A percentile compares a stretch with the other conserved stretches of the same genome.
Conservation (phyloP, 2,329 filamentous ascomycete genomes). For the Pseudogymnoascus sp. region DNA sequence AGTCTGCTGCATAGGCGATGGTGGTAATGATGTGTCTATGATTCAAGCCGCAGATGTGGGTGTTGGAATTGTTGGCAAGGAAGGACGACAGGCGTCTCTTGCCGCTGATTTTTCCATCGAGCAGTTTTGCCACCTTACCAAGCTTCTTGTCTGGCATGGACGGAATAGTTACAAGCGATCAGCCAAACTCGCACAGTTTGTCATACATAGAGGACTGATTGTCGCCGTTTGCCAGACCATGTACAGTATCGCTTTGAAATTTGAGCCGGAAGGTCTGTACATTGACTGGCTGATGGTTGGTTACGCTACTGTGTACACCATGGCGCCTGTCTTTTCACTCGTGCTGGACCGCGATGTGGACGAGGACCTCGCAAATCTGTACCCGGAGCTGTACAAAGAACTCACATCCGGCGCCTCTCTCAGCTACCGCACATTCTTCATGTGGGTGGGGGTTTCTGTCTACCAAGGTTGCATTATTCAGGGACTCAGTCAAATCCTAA, state of each 20-base stretch:
- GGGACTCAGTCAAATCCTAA: slow-evolving; percentile 82
- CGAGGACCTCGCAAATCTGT: slow-evolving; percentile 85
- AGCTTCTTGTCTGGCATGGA: slow-evolving; percentile 97
- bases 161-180: slow-evolving; percentile 94
- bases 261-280: slow-evolving; percentile 91
- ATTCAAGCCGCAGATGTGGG: slow-evolving; percentile 97
- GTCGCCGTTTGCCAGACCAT: slow-evolving; percentile 95
- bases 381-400: slow-evolving; percentile 96
- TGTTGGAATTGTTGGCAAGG: slow-evolving; percentile 96
- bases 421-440: slow-evolving; percentile 89
- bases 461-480: slow-evolving; percentile 96
- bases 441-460: slow-evolving; percentile 90
- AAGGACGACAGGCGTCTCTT: slow-evolving; percentile 87
- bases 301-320: slow-evolving; percentile 94
- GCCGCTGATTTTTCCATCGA: slow-evolving; percentile 96
- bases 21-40: slow-evolving; percentile 98
- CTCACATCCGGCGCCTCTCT: slow-evolving; percentile 81
- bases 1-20: slow-evolving; percentile 94
- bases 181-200: slow-evolving; percentile 93
- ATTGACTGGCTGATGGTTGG: slow-evolving; percentile 95
- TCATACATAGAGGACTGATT: slow-evolving; percentile 93
- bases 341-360: slow-evolving; percentile 94
- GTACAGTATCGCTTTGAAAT: slow-evolving; percentile 87
- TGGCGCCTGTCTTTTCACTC: slow-evolving; percentile 82
- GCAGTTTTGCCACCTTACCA: slow-evolving; percentile 90